These are phyloP conservation scores for Fraxinus americana DNA, from an alignment of 257 asterid species.

Conservation along the genomic window DNA sequence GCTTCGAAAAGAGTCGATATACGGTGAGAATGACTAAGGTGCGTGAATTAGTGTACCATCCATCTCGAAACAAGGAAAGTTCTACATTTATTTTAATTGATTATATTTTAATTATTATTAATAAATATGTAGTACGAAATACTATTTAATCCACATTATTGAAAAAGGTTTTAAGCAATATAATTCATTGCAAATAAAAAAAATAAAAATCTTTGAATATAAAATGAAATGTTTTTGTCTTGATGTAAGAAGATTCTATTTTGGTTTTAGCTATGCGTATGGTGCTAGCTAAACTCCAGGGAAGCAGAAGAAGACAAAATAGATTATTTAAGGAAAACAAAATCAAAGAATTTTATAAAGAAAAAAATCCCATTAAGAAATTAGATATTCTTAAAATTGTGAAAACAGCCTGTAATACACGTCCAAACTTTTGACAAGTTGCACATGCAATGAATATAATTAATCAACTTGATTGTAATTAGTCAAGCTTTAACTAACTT, in stretches of 20 bases:
- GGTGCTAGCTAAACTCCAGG: conserved; percentile 17
- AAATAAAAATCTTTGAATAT: too few relatives aligned
- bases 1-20: too few relatives aligned
- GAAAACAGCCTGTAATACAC: neutral
- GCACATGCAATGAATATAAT: conserved; percentile 17
- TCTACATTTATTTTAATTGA: too few relatives aligned
- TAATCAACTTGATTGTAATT: conserved; percentile 31
- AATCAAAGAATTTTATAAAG: conserved; percentile 8
- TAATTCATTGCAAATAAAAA: too few relatives aligned
- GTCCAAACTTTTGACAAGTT: conserved; percentile 38
- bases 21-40: too few relatives aligned
- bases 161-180: neutral
- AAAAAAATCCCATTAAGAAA: neutral
- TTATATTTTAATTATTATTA: too few relatives aligned
- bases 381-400: too few relatives aligned
- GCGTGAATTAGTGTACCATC: too few relatives aligned
- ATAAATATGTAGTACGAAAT: too few relatives aligned
- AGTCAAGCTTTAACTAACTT: conserved; percentile 20
- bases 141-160: too few relatives aligned
- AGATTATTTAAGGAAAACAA: conserved; percentile 5
- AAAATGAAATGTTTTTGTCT: conserved; percentile 3
- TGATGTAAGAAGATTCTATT: conserved; percentile 28
- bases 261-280: neutral
- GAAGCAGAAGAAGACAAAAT: conserved; percentile 31
- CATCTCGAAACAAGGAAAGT: too few relatives aligned